These are phyloP conservation scores for Kitagawia praeruptora DNA, from an alignment of 129 eudicot species.

Conservation along the genomic window DNA sequence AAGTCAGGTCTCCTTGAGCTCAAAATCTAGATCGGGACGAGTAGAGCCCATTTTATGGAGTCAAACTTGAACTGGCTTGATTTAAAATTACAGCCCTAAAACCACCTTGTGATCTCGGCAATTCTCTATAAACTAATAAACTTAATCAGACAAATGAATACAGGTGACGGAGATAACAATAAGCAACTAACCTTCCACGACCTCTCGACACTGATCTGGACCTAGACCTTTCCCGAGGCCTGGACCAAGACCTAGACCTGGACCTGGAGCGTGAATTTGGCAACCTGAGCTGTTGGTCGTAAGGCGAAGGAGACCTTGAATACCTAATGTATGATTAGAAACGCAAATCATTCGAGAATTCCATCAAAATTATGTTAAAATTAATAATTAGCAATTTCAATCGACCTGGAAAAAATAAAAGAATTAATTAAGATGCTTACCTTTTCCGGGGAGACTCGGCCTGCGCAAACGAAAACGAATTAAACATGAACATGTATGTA, in stretches of 20 bases:
- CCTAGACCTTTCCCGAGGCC: conserved; percentile 33
- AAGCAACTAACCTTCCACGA: conserved; percentile 62
- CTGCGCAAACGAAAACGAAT: conserved; percentile 27
- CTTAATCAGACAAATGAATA: not conserved
- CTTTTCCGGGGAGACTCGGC: conserved; percentile 77
- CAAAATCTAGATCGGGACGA: not conserved
- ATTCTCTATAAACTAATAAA: not conserved
- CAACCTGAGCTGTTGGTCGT: conserved; percentile 43
- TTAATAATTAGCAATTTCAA: not conserved
- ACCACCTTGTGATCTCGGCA: not conserved
- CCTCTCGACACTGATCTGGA: conserved; percentile 68
- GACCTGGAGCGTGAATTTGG: conserved; percentile 29
- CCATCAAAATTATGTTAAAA: not conserved
- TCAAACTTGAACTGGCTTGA: not conserved
- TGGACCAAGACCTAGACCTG: conserved; percentile 49
- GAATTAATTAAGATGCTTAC: conserved; percentile 19
- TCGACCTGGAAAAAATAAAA: not conserved
- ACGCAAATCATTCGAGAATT: not conserved
- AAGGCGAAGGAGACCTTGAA: conserved; percentile 73
- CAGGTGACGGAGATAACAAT: not conserved
- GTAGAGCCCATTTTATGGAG: not conserved
- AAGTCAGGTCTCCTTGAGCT: not conserved
- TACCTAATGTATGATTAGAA: conserved; percentile 27
- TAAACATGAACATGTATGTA: not conserved
- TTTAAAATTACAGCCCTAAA: not conserved